Percentiles rank a stretch among this genome's conserved stretches.
Conservation (phyloP, 768 basidiomycete genomes). For the Suillus ampliporus region DNA sequence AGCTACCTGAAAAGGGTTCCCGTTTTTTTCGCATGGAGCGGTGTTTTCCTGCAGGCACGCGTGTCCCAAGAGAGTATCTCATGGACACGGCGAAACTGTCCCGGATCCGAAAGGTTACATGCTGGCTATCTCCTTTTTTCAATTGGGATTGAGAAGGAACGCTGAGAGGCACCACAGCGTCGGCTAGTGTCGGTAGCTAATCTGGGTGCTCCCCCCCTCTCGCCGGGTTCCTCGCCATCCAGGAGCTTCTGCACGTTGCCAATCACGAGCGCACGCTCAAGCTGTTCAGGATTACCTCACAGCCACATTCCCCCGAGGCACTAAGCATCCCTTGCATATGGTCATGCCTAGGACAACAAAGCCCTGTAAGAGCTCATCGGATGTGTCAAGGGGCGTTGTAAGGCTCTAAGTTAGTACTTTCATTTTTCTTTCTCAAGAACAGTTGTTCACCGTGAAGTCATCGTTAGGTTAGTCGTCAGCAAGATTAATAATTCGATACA, state of each 20-base stretch:
- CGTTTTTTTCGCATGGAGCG: slow-evolving; percentile 1
- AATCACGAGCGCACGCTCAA: not conserved
- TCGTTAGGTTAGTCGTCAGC: not conserved
- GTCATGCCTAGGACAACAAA: not conserved
- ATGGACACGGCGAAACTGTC: not conserved
- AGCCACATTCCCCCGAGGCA: not conserved
- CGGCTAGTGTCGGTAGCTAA: too few species aligned
- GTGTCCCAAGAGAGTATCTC: not conserved
- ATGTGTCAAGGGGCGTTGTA: not conserved
- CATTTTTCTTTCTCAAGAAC: not conserved
- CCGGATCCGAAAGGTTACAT: not conserved
- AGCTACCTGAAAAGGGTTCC: slow-evolving; percentile 1
- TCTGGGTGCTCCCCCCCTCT: not conserved
- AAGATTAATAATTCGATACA: not conserved
- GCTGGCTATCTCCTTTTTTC: not conserved
- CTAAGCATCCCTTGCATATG: not conserved
- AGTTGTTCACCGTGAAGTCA: not conserved
- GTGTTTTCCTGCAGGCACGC: not conserved
- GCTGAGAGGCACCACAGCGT: not conserved
- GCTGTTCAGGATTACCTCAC: not conserved
- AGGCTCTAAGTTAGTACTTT: not conserved
- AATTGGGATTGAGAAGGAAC: not conserved
- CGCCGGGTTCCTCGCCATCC: not conserved
- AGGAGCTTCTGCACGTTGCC: not conserved
- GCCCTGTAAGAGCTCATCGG: not conserved